Percentiles rank a stretch among this genome's conserved stretches.
Conservation (phyloP, 208 protist species). For the Willaertia magna region DNA sequence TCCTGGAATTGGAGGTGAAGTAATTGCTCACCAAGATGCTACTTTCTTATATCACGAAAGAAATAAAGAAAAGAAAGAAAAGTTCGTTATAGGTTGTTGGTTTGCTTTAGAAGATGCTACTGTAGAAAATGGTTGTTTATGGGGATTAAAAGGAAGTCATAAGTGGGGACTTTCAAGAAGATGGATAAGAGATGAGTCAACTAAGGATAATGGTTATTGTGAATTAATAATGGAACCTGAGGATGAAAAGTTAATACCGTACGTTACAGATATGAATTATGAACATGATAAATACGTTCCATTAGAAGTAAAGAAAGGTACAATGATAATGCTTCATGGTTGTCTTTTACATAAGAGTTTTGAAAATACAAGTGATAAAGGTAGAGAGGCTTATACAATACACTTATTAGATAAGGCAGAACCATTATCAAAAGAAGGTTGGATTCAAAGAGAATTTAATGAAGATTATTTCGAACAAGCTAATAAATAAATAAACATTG, state of each 20-base stretch:
- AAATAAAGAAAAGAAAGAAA: background rate
- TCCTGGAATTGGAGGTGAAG: conserved; percentile 36
- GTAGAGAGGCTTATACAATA: conserved; percentile 48
- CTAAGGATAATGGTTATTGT: background rate
- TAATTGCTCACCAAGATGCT: conserved; percentile 49
- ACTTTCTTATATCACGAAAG: conserved; percentile 47
- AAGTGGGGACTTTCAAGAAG: conserved; percentile 27
- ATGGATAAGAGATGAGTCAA: conserved; percentile 9
- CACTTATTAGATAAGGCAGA: conserved; percentile 40
- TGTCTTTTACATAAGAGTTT: conserved; percentile 40
- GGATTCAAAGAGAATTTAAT: too few species aligned
- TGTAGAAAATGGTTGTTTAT: conserved; percentile 51
- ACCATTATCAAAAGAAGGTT: background rate
- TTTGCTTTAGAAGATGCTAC: conserved; percentile 55
- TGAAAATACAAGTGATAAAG: conserved; percentile 31
- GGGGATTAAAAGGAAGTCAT: conserved; percentile 40
- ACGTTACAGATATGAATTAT: conserved; percentile 6
- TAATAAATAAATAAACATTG: too few species aligned
- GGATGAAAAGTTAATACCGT: background rate
- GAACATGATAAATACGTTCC: conserved; percentile 25
- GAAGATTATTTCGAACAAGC: too few species aligned
- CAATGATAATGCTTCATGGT: conserved; percentile 41
- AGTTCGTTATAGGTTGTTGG: conserved; percentile 48
- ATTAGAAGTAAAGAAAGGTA: conserved; percentile 21
- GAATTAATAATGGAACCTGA: background rate